These are phyloP conservation scores for Schwanniomyces sp. DNA, from an alignment of 805 yeast genomes.

Conservation along the genomic window DNA sequence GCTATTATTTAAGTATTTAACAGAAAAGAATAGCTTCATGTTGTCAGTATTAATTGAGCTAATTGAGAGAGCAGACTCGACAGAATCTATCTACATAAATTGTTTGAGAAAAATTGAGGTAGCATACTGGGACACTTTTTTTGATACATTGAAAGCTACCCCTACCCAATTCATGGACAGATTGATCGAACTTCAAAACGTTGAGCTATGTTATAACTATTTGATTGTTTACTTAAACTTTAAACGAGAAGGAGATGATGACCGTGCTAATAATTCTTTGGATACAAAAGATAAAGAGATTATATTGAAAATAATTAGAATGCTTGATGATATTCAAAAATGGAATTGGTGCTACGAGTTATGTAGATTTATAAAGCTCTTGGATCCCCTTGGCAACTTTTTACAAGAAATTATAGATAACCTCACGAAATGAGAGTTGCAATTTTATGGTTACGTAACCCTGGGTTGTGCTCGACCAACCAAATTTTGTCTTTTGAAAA, in stretches of 20 bases:
- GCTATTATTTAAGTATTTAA: constrained; percentile 43
- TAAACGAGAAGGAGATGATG: constrained; percentile 38
- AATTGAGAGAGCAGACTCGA: constrained; percentile 15
- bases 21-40: constrained; percentile 15
- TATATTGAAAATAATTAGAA: constrained; percentile 42
- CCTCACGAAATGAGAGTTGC: constrained; percentile 1
- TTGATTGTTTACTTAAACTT: constrained; percentile 52
- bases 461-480: constrained; percentile 18
- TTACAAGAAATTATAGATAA: constrained; percentile 13
- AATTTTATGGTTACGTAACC: constrained; percentile 4
- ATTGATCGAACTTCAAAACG: constrained; percentile 39
- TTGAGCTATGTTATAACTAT: constrained; percentile 50
- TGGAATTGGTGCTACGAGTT: constrained; percentile 58
- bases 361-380: constrained; percentile 51
- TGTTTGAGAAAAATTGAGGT: constrained; percentile 62
- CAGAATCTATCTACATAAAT: constrained; percentile 44
- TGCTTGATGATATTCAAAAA: constrained; percentile 38
- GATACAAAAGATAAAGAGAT: constrained; percentile 38
- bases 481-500: constrained; percentile 16
- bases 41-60: constrained; percentile 17
- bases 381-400: constrained; percentile 42
- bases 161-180: constrained; percentile 48
- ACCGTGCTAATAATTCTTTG: constrained; percentile 14
- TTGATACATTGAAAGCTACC: constrained; percentile 36
- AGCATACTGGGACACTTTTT: constrained; percentile 53